Evolutionary conservation across 1,284 basidiomycete genomes (phyloP), one percentile per base, ranked within the genome.

Genomic region (Vanrija sp.): DNA sequence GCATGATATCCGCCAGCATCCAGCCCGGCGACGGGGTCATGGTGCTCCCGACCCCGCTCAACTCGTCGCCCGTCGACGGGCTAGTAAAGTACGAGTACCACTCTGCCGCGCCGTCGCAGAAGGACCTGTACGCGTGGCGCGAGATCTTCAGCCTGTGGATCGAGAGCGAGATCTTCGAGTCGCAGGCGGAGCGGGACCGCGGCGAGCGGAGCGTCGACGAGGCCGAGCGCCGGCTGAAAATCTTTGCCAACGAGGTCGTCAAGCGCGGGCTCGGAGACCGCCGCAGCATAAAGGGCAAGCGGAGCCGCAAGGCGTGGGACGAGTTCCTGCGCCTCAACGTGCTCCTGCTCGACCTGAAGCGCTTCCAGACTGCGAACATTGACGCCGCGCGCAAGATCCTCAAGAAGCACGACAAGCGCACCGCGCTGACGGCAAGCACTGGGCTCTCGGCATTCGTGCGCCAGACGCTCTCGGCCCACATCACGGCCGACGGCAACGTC

Each of bases 381-480:
- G 91, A 96, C 72, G 94, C 93, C 1, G 86, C 84, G 2, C 83
- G 88, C 42, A 92, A 92, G 76, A 91, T 92, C 57, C 82, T 96
- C 57, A 96, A 97, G 80, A 97, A 97, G 72, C 94, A 96, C 70
- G 83, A 89, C 24, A 97, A 96, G 72, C 84, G 90, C 2, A 82
- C 81, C 1, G 78, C 78, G 0, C 62, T 82, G 8, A 80, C 80
- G 4, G 81, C 80, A 2, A 75, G 75, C 4, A 63, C 65, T 16
- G 74, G 76, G 3, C 78, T 79, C 50, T 73, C 77, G 4, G 53
- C 64, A 20, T 78, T 79, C 56, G 65, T 75, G 44, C 60, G 72
- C 20, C 66, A 68, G 3, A 72, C 74, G 0, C 58, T 77, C n/a
- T 61, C 49, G 14, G 65, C 18, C 67, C 61, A 64, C 36, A 58